phyloP scores from a whole-genome alignment of 257 asterid genomes.

The Solanum ossicruentum region DNA sequence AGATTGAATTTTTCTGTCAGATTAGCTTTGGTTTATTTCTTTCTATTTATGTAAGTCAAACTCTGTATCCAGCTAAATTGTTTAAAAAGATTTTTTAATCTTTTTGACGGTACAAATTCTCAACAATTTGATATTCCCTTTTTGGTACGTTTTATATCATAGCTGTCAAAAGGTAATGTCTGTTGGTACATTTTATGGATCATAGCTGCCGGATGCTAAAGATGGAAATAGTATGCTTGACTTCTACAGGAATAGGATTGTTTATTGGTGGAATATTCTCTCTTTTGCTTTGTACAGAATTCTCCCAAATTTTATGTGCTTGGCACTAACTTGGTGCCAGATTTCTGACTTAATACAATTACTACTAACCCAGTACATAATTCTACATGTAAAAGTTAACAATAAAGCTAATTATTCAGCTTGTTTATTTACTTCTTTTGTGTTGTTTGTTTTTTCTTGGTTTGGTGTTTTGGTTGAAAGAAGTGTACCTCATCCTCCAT shows the following conservation, averaged over 20 bases:
- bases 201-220: neutral
- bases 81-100: neutral
- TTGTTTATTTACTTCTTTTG: neutral
- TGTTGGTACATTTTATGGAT: neutral
- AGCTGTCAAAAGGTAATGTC: neutral
- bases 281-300: neutral
- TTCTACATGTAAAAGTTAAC: neutral
- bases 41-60: neutral
- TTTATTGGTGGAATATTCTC: neutral
- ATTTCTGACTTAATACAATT: neutral
- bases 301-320: neutral
- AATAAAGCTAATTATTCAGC: neutral
- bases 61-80: neutral
- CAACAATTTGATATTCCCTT: neutral
- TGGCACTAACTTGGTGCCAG: neutral
- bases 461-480: neutral
- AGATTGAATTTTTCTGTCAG: neutral
- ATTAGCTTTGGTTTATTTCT: neutral
- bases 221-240: neutral
- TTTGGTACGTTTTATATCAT: neutral
- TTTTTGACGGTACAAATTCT: neutral
- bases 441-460: neutral
- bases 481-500: neutral
- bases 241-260: neutral
- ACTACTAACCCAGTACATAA: neutral